Base-by-base conservation (phyloP, 1,284 basidiomycete genomes). In the Moesziomyces sp. region DNA sequence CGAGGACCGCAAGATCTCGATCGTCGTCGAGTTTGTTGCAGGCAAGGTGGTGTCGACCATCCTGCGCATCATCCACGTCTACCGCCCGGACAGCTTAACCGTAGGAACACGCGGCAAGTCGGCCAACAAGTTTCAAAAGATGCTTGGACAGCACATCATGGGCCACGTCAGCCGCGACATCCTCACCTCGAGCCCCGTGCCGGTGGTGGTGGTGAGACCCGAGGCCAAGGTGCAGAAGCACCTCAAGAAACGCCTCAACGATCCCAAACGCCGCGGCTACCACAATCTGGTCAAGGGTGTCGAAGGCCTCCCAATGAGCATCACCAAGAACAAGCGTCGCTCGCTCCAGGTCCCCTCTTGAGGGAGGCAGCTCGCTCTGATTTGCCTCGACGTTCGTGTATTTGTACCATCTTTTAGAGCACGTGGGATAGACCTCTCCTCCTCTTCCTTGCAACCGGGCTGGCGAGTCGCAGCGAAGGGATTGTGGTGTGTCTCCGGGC, bases 11-110 rank as follows among this genome's bases (percentile, higher is more conserved):
- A 92, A 91, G 91, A 89, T 98, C 38, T 95, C 92, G 0, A 89
- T 98, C 67, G 91, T 97, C 51, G 90, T 98, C 59, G 96, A 98
- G 86, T 95, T 93, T 80, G 92, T 97, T 44, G 92, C 94, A 0
- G 96, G 96, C 35, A 91, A 90, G 68, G 90, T 97, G 7, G 92
- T 93, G 0, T 89, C 91, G 58, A 94, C 93, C 10, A 90, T 98
- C 43, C 75, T 85, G 24, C 71, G 78, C 43, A 67, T 99, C 74
- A 96, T 98, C 70, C 92, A 94, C 2, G 89, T 98, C 42, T 98
- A 99, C 82, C 90, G 94, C 46, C 96, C 96, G 2, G 95, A 99
- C 84, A 93, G 92, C 1, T 88, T 98, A 56, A 91, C 97, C 18
- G 94, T 98, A 24, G 96, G 96, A 14, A 96, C 93, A 14, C 88